A percentile compares a stretch with the other conserved stretches of the same genome.
Evolutionary conservation across 192 early-diverging fungal genomes (phyloP).

Genomic region (Borealophlyctis nickersoniae): DNA sequence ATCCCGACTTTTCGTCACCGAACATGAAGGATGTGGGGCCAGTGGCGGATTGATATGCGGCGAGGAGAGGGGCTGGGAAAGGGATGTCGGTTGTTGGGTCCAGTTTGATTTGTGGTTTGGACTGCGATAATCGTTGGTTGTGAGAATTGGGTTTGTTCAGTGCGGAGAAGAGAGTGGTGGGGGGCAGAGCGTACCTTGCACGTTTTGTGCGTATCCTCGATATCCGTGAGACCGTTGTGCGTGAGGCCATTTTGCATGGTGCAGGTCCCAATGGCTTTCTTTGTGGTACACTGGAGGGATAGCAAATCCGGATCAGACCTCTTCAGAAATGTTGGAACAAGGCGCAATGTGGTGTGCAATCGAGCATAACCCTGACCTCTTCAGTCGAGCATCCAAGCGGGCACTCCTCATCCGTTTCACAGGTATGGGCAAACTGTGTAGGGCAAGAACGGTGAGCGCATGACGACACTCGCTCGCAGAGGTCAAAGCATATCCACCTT

Average conservation of each 20-base stretch:
- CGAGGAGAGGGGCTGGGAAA: conserved; percentile 31
- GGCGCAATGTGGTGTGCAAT: too few species aligned
- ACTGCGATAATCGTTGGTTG: too few species aligned
- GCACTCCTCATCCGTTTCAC: conserved; percentile 23
- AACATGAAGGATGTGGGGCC: conserved; percentile 48
- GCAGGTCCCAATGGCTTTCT: conserved; percentile 28
- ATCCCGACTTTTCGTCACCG: conserved; percentile 44
- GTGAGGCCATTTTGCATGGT: not conserved
- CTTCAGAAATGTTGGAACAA: too few species aligned
- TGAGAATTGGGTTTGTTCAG: too few species aligned
- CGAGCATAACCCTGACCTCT: too few species aligned
- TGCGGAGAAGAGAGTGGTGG: too few species aligned
- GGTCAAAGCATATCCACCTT: conserved; percentile 37
- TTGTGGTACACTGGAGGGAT: conserved; percentile 12
- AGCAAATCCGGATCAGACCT: too few species aligned
- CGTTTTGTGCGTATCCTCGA: conserved; percentile 26
- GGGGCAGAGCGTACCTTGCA: not conserved
- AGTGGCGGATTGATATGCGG: conserved; percentile 6
- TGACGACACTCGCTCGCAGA: not conserved
- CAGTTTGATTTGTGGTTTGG: conserved; percentile 2
- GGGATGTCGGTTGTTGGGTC: conserved; percentile 14
- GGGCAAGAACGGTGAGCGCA: too few species aligned
- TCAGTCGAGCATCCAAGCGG: conserved; percentile 14
- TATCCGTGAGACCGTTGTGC: conserved; percentile 25
- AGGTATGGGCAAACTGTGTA: too few species aligned